phyloP scores from a whole-genome alignment of 2,329 filamentous ascomycete genomes.

The Penicillium sp. region DNA sequence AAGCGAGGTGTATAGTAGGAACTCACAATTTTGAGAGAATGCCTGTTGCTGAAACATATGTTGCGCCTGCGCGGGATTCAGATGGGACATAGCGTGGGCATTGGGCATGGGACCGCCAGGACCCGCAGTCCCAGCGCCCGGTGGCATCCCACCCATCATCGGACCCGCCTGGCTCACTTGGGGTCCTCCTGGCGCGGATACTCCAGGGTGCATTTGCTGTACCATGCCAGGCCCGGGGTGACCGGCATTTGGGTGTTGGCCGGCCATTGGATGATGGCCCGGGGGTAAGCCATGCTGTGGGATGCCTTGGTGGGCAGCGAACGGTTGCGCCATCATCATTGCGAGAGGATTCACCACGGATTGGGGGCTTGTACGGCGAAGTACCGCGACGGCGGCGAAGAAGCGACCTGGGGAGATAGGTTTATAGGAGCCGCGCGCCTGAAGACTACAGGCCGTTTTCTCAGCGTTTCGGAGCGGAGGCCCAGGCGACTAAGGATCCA shows the following conservation, averaged over 20 bases:
- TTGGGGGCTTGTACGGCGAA: conserved; percentile 26
- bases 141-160: conserved; percentile 64
- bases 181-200: conserved; percentile 58
- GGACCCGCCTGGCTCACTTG: conserved; percentile 62
- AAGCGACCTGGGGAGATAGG: conserved; percentile 8
- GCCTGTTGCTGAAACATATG: conserved; percentile 53
- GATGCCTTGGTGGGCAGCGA: conserved; percentile 60
- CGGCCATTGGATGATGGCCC: conserved; percentile 62
- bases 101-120: conserved; percentile 52
- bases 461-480: conserved; percentile 35
- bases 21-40: conserved; percentile 44
- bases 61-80: conserved; percentile 53
- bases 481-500: conserved; percentile 34
- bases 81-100: conserved; percentile 60
- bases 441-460: conserved; percentile 32
- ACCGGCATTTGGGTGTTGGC: conserved; percentile 57
- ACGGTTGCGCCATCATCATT: conserved; percentile 57
- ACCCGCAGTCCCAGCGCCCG: conserved; percentile 53
- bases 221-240: conserved; percentile 51
- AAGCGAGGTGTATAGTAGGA: neutral
- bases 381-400: conserved; percentile 16
- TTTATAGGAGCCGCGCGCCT: conserved; percentile 26
- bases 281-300: conserved; percentile 58
- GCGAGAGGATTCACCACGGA: conserved; percentile 40
- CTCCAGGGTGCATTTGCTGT: conserved; percentile 61